Conservation (phyloP, 2,329 filamentous ascomycete species). For the Beauveria australis region DNA sequence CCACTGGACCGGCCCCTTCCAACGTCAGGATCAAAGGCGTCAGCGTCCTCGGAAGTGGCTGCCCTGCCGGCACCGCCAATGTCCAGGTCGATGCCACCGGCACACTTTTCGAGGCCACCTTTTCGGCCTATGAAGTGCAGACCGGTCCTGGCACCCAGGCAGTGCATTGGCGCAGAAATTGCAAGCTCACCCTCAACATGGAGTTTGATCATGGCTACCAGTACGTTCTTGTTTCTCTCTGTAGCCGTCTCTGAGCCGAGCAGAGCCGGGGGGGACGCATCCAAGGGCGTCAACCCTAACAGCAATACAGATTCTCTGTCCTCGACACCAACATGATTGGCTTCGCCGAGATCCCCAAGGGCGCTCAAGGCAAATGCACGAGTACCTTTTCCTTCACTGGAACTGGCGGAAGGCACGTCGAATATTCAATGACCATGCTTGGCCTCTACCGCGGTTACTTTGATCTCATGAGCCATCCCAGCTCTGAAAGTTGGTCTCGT, state of each 20-base stretch:
- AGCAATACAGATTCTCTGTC: slow-evolving; percentile 17
- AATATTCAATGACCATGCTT: slow-evolving; percentile 13
- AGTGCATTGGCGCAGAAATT: slow-evolving; percentile 20
- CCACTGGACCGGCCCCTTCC: slow-evolving; percentile 2
- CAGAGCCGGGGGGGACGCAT: no score
- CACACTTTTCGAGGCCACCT: slow-evolving; percentile 20
- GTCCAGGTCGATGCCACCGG: slow-evolving; percentile 19
- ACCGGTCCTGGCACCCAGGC: slow-evolving; percentile 17
- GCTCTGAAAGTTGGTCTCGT: slow-evolving; percentile 17
- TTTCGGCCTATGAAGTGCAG: slow-evolving; percentile 19
- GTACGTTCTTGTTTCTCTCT: slow-evolving; percentile 9
- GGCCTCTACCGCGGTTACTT: slow-evolving; percentile 18
- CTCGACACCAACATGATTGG: slow-evolving; percentile 20
- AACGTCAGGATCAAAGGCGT: slow-evolving; percentile 16
- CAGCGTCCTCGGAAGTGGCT: slow-evolving; percentile 19
- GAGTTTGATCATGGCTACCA: slow-evolving; percentile 19
- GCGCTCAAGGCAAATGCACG: slow-evolving; percentile 16
- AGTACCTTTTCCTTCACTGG: slow-evolving; percentile 22
- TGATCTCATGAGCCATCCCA: slow-evolving; percentile 15
- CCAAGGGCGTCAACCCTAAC: background rate
- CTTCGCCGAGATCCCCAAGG: slow-evolving; percentile 19
- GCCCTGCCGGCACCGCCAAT: slow-evolving; percentile 17
- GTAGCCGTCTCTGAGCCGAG: background rate
- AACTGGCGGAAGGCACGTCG: slow-evolving; percentile 15
- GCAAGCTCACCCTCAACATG: slow-evolving; percentile 20